Percentiles rank a stretch among this genome's conserved stretches.
phyloP scores from a whole-genome alignment of 2,329 filamentous ascomycete species.

The Penicillium sp. region DNA sequence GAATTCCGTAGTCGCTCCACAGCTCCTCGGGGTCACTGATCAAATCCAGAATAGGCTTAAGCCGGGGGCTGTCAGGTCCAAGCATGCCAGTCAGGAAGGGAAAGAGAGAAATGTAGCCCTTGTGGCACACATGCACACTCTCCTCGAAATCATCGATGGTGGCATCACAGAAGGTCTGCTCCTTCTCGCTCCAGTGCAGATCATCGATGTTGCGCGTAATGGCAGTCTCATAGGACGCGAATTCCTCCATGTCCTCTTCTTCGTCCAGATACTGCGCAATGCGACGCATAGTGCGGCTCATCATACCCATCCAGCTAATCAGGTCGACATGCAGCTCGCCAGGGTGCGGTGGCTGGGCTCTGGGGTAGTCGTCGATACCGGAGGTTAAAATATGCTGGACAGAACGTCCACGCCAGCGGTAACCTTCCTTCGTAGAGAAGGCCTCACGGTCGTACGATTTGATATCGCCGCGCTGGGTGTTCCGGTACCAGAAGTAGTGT shows the following conservation, averaged over 20 bases:
- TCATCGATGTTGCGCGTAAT: slow-evolving; percentile 85
- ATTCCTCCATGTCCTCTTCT: slow-evolving; percentile 68
- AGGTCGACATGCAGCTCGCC: slow-evolving; percentile 93
- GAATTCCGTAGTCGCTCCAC: slow-evolving; percentile 85
- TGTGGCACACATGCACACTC: slow-evolving; percentile 83
- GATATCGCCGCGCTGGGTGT: slow-evolving; percentile 83
- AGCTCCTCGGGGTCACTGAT: slow-evolving; percentile 76
- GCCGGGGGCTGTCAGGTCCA: slow-evolving; percentile 63
- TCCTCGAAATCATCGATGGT: slow-evolving; percentile 96
- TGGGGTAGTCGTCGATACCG: slow-evolving; percentile 92
- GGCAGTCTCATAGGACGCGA: slow-evolving; percentile 65
- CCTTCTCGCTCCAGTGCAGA: slow-evolving; percentile 81
- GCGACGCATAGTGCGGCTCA: slow-evolving; percentile 77
- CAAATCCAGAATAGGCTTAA: slow-evolving; percentile 70
- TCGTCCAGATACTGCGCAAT: slow-evolving; percentile 73
- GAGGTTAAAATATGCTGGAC: slow-evolving; percentile 84
- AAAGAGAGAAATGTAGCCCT: slow-evolving; percentile 90
- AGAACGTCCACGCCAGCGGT: slow-evolving; percentile 89
- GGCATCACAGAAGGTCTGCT: slow-evolving; percentile 85
- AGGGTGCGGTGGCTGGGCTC: slow-evolving; percentile 86
- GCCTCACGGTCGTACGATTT: slow-evolving; percentile 86
- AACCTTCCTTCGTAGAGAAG: slow-evolving; percentile 83
- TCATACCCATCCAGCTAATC: slow-evolving; percentile 95
- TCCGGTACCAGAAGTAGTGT: slow-evolving; percentile 92
- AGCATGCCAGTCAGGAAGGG: slow-evolving; percentile 84